A percentile compares a stretch with the other conserved stretches of the same genome.
phyloP scores from a whole-genome alignment of 331 rosid species.

The Telfairia occidentalis region DNA sequence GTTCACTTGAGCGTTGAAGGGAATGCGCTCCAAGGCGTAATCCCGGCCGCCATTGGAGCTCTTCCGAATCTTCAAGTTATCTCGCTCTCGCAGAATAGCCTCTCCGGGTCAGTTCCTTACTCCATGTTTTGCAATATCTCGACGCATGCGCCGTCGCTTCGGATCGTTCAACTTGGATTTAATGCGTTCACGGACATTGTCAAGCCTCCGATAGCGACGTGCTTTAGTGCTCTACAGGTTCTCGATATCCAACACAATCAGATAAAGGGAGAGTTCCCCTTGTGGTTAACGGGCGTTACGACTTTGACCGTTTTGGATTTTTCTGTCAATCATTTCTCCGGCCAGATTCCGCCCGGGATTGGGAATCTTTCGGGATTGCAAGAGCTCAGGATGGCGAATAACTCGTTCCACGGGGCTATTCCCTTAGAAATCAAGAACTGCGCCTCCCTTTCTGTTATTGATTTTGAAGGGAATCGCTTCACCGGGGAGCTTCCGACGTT shows the following conservation, averaged over 20 bases:
- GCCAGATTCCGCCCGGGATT: conserved; percentile 39
- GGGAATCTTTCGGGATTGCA: conserved; percentile 39
- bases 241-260: conserved; percentile 57
- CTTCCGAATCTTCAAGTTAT: conserved; percentile 69
- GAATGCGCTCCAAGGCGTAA: conserved; percentile 59
- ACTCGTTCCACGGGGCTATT: conserved; percentile 50
- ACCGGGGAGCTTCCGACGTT: conserved; percentile 48
- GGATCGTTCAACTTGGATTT: conserved; percentile 67
- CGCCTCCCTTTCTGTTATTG: conserved; percentile 35
- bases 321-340: conserved; percentile 59
- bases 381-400: conserved; percentile 57
- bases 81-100: conserved; percentile 56
- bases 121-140: conserved; percentile 70
- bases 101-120: conserved; percentile 66
- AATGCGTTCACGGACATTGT: conserved; percentile 65
- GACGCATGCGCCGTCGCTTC: conserved; percentile 51
- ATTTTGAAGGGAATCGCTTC: conserved; percentile 64
- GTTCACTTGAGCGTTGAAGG: conserved; percentile 72
- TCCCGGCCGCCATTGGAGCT: conserved; percentile 73
- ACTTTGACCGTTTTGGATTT: conserved; percentile 47
- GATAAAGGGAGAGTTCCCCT: conserved; percentile 54
- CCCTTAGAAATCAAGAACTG: conserved; percentile 63
- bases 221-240: conserved; percentile 59
- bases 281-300: conserved; percentile 45
- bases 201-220: conserved; percentile 31